Percentiles rank a stretch among this genome's conserved stretches.
phyloP scores from a whole-genome alignment of 2,329 filamentous ascomycete species.

The Magnaporthales sp. region DNA sequence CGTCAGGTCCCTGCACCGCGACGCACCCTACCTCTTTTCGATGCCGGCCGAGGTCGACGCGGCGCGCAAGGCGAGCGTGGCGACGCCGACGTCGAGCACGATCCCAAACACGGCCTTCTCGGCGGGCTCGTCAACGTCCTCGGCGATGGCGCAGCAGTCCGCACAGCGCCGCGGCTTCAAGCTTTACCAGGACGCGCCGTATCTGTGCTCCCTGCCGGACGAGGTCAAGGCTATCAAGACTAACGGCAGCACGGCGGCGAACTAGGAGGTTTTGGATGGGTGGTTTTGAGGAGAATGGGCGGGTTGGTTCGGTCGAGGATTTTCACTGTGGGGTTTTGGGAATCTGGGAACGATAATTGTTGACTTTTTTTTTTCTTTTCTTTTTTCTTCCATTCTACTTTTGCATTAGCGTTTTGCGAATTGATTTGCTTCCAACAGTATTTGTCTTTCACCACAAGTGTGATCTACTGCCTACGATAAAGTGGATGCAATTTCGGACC shows the following conservation, averaged over 20 bases:
- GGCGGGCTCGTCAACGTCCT: not conserved
- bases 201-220: not conserved
- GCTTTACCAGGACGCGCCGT: not conserved
- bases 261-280: not conserved
- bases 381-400: not conserved
- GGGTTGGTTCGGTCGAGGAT: not conserved
- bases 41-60: not conserved
- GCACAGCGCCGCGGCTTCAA: not conserved
- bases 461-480: not conserved
- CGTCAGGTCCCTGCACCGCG: constrained; percentile 1
- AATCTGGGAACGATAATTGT: no score
- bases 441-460: not conserved
- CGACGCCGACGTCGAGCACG: not conserved
- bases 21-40: constrained; percentile 3
- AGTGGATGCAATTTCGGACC: not conserved
- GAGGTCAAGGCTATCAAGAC: not conserved
- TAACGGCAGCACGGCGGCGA: not conserved
- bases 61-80: not conserved
- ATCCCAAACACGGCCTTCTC: not conserved
- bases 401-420: not conserved
- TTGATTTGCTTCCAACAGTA: not conserved
- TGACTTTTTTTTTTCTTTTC: not conserved
- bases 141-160: not conserved
- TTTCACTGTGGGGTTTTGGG: not conserved
- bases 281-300: not conserved